Percentiles rank a stretch among this genome's conserved stretches.
phyloP scores from a whole-genome alignment of 2,329 filamentous ascomycete species.

The Alternaria longipes region DNA sequence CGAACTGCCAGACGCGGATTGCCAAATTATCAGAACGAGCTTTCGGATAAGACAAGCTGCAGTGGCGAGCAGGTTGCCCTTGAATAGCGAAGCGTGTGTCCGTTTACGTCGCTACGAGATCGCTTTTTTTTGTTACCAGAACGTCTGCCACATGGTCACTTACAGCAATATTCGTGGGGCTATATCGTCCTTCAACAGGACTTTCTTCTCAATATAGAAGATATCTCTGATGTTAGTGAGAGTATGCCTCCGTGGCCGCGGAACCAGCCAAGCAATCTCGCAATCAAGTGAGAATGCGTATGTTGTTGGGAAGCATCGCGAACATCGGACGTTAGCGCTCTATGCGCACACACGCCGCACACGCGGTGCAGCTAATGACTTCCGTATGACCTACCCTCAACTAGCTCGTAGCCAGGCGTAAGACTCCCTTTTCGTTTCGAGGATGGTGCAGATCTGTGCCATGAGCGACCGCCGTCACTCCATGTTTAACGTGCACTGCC shows the following conservation, averaged over 20 bases:
- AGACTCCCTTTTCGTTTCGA: background rate
- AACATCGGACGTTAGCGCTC: slow-evolving; percentile 5
- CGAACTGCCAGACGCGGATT: background rate
- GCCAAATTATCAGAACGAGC: background rate
- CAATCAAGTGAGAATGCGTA: background rate
- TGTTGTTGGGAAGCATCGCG: slow-evolving; percentile 5
- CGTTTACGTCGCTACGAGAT: background rate
- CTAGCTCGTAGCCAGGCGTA: background rate
- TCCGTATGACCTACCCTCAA: background rate
- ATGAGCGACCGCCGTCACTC: background rate
- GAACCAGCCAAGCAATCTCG: background rate
- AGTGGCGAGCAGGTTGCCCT: background rate
- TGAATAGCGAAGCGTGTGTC: background rate
- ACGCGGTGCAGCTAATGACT: slow-evolving; percentile 6
- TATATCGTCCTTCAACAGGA: background rate
- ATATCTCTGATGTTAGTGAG: fast-evolving
- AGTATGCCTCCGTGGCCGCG: slow-evolving; percentile 1
- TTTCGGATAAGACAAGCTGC: background rate
- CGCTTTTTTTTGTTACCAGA: background rate
- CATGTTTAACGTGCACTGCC: background rate
- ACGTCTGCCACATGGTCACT: background rate
- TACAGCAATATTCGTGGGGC: background rate
- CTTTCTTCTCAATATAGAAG: background rate
- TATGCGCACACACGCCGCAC: slow-evolving; percentile 2
- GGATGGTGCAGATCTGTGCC: background rate